Evolutionary conservation across 2,329 filamentous ascomycete genomes (phyloP), one percentile per base, ranked within the genome.

Genomic region (Shiraia sp.): DNA sequence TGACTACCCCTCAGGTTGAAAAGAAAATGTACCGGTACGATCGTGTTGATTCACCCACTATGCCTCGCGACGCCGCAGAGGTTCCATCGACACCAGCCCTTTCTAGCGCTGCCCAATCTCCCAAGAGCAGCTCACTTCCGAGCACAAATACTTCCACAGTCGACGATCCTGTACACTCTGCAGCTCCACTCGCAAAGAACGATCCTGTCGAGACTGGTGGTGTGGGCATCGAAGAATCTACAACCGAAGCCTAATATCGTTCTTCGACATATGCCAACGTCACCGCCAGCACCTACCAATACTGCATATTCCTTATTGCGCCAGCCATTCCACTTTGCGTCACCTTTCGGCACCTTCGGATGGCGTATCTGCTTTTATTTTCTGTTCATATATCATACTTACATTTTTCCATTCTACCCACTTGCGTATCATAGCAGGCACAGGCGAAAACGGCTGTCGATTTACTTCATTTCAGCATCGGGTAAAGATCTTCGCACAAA

Each of bases 101-200:
- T 39, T 87, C 84, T 2, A 85, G 79, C 53, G 85, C 85, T 55
- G 80, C 81, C 27, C 87, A 87, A 61, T 87, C 82, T 49, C 84
- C 84, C 2, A 81, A 83, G 55, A 87, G 81, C 63, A 83, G 75
- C 62, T 83, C 79, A 45, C 75, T 84, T 2, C 80, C 83, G 4
- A 88, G 83, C 65, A 80, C 82, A 2, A 81, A 77, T 50, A 75
- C 76, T 26, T 83, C 82, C 58, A 79, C 80, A 35, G 65, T 72
- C 23, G 75, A 77, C 40, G 72, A 67, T 40, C 64, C 71, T 56
- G 62, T 72, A 58, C 55, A 63, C 50, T 51, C 38, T 28, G 37
- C 38, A 22, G 42, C 38, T 13, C 24, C 43, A 16, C 38, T 31
- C 24, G 40, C 45, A 34, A 57, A 61, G 38, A 46, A 53, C 31